Base-by-base conservation (phyloP, 768 basidiomycete species). In the Trametes maxima region DNA sequence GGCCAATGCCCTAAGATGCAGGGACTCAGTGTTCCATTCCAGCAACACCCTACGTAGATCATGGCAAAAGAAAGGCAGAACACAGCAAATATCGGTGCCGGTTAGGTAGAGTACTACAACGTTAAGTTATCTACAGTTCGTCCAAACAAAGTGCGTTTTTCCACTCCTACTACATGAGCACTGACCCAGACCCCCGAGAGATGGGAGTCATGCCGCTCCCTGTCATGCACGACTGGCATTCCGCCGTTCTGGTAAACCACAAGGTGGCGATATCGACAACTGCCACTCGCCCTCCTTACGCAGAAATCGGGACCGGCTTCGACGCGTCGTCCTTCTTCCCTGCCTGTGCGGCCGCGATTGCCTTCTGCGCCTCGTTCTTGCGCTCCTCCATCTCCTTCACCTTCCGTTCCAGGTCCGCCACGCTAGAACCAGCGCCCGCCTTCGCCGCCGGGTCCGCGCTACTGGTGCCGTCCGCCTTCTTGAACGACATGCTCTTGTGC, bases 401-500 rank as follows among this genome's bases (percentile, higher is more conserved):
- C 69, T 82, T 74, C 68, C 70, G 76, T 67, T 79, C 78, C 54
- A 82, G 75, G 62, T 70, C 66, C 39, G 74, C 72, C 40, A 65
- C 68, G 19, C 45, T 68, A 35, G 80, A 77, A 42, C 43, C 17
- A 8, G 28, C 25, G 47, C 47, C 25, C 25, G 12, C 16, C 47
- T 49, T 49, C 25, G 47, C 47, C 22, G 53, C 42, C 25, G 19
- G 17, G 17, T 33, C 47, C 14, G 14, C 47, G 61, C 82, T 78
- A 5, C 5, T 19, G 4, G 82, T 76, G 16, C 74, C 73, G 55
- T 69, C 75, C 21, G 73, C 69, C 33, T 25, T 47, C 68, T 53
- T 91, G 69, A 93, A 93, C 45, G 82, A 85, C 65, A 91, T 77
- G 58, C 86, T 91, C 70, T 80, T 82, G 71, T 92, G 82, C 19